These are phyloP conservation scores for Neurospora discreta DNA, from an alignment of 495 filamentous ascomycete species.

Conservation along the genomic window DNA sequence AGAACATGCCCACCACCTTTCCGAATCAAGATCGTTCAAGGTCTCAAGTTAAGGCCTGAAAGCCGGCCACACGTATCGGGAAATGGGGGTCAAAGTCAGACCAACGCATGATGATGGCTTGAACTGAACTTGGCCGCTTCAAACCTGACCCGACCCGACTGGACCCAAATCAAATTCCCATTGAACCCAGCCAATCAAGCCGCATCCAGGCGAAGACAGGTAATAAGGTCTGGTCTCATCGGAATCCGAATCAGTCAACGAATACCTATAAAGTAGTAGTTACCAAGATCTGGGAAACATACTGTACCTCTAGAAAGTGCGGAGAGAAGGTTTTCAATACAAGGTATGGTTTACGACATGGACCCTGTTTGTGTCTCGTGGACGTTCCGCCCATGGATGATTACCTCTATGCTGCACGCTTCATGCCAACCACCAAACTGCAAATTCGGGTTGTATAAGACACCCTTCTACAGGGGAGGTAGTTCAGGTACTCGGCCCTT, in stretches of 20 bases:
- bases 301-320: background rate
- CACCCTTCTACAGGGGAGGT: too few relatives aligned
- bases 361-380: background rate
- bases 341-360: background rate
- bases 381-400: background rate
- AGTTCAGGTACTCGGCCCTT: too few relatives aligned
- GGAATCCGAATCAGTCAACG: background rate
- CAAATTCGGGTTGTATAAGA: background rate
- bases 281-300: background rate
- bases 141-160: background rate
- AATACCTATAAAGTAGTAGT: background rate
- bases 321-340: background rate
- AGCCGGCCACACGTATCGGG: background rate
- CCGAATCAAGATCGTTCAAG: background rate
- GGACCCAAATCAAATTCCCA: background rate
- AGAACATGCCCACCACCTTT: background rate
- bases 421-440: background rate
- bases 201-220: background rate
- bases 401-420: background rate
- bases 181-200: background rate
- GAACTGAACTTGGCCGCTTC: background rate
- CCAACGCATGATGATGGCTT: background rate
- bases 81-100: background rate
- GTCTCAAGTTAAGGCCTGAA: background rate
- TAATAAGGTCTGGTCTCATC: background rate